A percentile compares a stretch with the other conserved stretches of the same genome.
These are phyloP conservation scores for Microbotryomycetes sp. DNA, from an alignment of 1,284 basidiomycete genomes.

Conservation along the genomic window DNA sequence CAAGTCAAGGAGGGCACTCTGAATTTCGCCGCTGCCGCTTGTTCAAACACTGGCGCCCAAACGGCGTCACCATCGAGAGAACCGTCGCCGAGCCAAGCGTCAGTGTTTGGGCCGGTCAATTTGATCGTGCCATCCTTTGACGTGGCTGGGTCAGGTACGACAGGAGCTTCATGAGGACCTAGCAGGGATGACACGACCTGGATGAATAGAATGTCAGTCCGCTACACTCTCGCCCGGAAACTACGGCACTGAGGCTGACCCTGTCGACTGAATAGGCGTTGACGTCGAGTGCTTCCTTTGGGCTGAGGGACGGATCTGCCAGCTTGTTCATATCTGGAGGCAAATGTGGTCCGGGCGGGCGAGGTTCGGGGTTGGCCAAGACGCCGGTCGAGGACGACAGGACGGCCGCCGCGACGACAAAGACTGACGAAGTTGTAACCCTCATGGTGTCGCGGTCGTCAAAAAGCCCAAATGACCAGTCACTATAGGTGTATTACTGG, in stretches of 20 bases:
- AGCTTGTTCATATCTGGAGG: background rate
- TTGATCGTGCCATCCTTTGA: background rate
- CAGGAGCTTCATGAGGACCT: background rate
- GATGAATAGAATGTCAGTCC: background rate
- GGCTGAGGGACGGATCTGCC: background rate
- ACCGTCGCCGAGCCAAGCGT: slow-evolving; percentile 1
- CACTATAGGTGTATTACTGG: no score
- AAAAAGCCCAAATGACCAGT: no score
- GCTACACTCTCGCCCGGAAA: background rate
- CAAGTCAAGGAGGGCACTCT: background rate
- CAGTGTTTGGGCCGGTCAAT: background rate
- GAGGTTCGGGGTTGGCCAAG: slow-evolving; percentile 1
- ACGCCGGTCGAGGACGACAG: background rate
- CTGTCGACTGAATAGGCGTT: background rate
- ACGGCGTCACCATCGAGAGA: background rate
- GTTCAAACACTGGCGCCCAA: background rate
- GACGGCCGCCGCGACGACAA: background rate
- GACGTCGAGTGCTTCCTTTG: background rate
- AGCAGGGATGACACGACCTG: background rate
- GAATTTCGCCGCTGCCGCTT: background rate
- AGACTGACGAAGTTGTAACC: background rate
- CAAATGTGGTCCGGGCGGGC: background rate
- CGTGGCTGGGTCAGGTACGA: background rate
- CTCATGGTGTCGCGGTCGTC: background rate
- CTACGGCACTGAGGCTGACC: background rate